Evolutionary conservation across 495 filamentous ascomycete genomes (phyloP), one percentile per base, ranked within the genome.

Genomic region (Cercophora scortea): DNA sequence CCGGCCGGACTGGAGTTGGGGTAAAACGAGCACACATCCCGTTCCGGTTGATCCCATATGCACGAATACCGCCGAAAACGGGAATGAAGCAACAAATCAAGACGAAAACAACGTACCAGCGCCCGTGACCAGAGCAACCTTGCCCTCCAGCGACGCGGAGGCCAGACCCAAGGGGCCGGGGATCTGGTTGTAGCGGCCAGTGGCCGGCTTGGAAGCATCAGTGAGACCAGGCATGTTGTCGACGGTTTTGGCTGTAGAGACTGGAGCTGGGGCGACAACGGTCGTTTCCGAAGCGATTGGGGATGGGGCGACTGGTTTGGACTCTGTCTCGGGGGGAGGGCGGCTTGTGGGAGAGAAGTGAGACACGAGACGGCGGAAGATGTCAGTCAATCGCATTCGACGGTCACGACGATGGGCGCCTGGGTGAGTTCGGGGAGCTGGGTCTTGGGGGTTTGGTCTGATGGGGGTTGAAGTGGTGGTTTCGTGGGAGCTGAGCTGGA

Each of bases 111-210:
- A 69, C 65, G 6, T 69, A 75, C 72, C 72, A 51, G 72, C 69
- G 17, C 72, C 72, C 2, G 72, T 76, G 1, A 76, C 72, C 4
- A 76, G 64, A 16, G 73, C 76, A 32, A 78, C 73, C 65, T 79
- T 79, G 55, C 75, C 76, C 43, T 67, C 65, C 8, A 79, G 66
- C 32, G 73, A 75, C 34, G 76, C 74, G 42, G 71, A 68, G 6
- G 65, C 71, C 48, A 76, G 56, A 25, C 76, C 76, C 13, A 79
- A 64, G 43, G 76, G 70, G 15, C 76, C 79, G 8, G 73, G 72
- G 56, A 75, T 72, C 36, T 60, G 54, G 57, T 72, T 70, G 52
- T 69, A 71, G 61, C 69, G 71, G 62, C 66, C 67, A 17, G 46
- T 15, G 47, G 25, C 33, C 45, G 41, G 43, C 35, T 43, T 46